These are phyloP conservation scores for Bacidia rubella DNA, from an alignment of 495 filamentous ascomycete genomes.

Conservation along the genomic window DNA sequence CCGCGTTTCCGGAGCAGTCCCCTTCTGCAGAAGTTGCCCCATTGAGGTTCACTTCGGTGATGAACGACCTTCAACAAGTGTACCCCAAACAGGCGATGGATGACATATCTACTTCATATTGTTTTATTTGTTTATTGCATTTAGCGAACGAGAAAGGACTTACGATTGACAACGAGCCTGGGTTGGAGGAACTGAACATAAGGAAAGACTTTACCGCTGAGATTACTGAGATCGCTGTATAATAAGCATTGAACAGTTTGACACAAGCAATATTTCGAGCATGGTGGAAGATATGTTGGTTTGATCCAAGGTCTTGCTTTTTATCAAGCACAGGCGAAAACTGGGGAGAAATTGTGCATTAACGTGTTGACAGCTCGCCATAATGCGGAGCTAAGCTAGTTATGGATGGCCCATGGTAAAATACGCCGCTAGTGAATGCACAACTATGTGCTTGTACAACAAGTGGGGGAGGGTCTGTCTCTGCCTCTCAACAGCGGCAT, in stretches of 20 bases:
- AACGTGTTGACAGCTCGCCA: too few species aligned
- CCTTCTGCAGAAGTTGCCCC: constrained; percentile 27
- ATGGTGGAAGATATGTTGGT: not conserved
- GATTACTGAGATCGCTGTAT: constrained; percentile 9
- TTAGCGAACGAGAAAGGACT: constrained; percentile 96
- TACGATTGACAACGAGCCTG: constrained; percentile 15
- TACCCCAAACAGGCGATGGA: constrained; percentile 74
- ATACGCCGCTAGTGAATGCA: too few species aligned
- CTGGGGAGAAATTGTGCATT: too few species aligned
- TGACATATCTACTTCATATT: constrained; percentile 93
- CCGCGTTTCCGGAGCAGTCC: not conserved
- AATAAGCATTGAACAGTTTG: not conserved
- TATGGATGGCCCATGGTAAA: too few species aligned
- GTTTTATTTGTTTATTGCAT: constrained; percentile 94
- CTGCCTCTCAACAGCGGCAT: too few species aligned
- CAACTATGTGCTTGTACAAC: too few species aligned
- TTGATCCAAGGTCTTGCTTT: not conserved
- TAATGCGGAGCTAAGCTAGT: too few species aligned
- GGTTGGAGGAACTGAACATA: constrained; percentile 18
- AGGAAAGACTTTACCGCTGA: constrained; percentile 14
- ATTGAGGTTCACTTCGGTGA: constrained; percentile 76
- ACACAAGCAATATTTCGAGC: not conserved
- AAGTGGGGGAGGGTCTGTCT: too few species aligned
- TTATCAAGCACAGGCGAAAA: not conserved
- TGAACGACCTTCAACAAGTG: constrained; percentile 74